Evolutionary conservation across 2,329 filamentous ascomycete species (phyloP).

Genomic region (Stagonosporopsis vannaccii): DNA sequence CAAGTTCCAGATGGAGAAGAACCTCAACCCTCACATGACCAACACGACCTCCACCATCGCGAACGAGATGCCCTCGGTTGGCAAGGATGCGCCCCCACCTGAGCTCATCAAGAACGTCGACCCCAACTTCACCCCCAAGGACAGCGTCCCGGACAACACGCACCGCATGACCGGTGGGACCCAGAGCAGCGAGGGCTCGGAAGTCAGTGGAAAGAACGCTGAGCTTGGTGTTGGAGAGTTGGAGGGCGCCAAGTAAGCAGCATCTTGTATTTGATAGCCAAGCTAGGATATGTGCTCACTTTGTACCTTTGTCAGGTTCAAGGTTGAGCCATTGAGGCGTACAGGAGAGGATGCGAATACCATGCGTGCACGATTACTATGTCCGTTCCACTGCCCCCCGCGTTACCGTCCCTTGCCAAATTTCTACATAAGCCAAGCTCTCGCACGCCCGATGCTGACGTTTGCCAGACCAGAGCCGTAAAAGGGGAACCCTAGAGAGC

Average conservation of each 20-base stretch:
- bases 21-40: constrained; percentile 67
- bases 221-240: constrained; percentile 44
- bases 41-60: constrained; percentile 70
- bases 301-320: constrained; percentile 71
- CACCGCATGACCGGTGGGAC: constrained; percentile 71
- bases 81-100: constrained; percentile 64
- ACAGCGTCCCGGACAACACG: constrained; percentile 68
- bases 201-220: constrained; percentile 37
- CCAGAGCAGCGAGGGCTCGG: constrained; percentile 57
- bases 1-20: constrained; percentile 64
- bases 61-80: constrained; percentile 68
- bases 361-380: constrained; percentile 85
- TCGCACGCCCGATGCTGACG: constrained; percentile 16
- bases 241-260: constrained; percentile 53
- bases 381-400: constrained; percentile 53
- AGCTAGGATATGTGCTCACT: constrained; percentile 70
- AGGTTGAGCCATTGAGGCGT: constrained; percentile 86
- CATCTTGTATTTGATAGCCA: constrained; percentile 75
- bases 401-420: constrained; percentile 2
- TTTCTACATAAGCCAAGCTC: neutral
- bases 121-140: constrained; percentile 63
- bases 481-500: constrained; percentile 93
- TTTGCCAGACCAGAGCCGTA: constrained; percentile 85
- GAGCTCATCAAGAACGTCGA: constrained; percentile 67
- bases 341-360: constrained; percentile 84